Conservation (phyloP, 2,329 filamentous ascomycete species). For the Mollisiaceae sp. region DNA sequence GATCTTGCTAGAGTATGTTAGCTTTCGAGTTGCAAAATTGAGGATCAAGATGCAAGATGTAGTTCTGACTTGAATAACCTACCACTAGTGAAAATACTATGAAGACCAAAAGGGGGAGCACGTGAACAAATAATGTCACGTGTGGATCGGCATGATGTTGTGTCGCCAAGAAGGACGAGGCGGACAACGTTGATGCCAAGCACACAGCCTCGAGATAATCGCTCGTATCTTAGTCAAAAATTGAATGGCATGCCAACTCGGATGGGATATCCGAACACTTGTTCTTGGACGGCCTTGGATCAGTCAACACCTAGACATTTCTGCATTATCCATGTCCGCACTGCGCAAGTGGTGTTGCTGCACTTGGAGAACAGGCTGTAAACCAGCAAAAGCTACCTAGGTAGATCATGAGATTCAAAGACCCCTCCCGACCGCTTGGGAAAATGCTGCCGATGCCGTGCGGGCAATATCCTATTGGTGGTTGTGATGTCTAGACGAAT, state of each 20-base stretch:
- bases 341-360: background rate
- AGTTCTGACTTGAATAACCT: too few relatives aligned
- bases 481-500: too few relatives aligned
- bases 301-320: background rate
- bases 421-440: background rate
- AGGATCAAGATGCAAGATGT: too few relatives aligned
- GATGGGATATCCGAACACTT: background rate
- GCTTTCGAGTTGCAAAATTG: background rate
- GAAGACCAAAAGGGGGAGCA: background rate
- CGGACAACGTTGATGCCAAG: constrained; percentile 4
- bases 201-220: constrained; percentile 7
- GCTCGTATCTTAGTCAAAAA: background rate
- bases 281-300: background rate
- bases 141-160: background rate
- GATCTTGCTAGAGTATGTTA: background rate
- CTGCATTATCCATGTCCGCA: background rate
- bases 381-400: too few relatives aligned
- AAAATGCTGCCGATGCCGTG: background rate
- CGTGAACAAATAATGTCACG: background rate
- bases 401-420: constrained; percentile 7
- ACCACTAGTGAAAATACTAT: background rate
- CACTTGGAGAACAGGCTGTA: background rate
- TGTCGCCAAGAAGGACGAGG: background rate
- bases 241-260: background rate
- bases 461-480: background rate